Conservation (phyloP, 1,139 yeast genomes). For the Casaregolazyma suthepensis region DNA sequence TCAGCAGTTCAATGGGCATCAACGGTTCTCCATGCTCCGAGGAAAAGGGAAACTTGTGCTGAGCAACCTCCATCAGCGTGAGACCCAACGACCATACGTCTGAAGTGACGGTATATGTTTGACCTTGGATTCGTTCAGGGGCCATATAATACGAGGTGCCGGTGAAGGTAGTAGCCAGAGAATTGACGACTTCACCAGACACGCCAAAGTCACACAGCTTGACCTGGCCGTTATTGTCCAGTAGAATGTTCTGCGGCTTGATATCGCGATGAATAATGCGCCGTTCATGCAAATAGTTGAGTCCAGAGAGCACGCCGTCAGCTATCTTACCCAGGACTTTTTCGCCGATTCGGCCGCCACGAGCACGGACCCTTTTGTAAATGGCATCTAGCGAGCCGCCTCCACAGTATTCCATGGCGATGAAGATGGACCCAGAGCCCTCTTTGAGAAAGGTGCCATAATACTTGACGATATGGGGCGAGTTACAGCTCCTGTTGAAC, state of each 20-base stretch:
- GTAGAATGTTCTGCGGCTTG: constrained; percentile 84
- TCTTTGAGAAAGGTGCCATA: constrained; percentile 86
- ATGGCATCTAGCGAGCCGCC: constrained; percentile 87
- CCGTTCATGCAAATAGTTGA: constrained; percentile 81
- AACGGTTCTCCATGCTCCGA: constrained; percentile 43
- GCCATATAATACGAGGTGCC: constrained; percentile 99
- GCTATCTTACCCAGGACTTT: constrained; percentile 88
- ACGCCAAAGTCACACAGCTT: constrained; percentile 98
- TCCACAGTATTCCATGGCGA: constrained; percentile 97
- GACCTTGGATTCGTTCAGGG: constrained; percentile 93
- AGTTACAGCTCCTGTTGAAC: constrained; percentile 73
- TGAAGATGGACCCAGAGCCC: constrained; percentile 68
- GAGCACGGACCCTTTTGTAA: constrained; percentile 55
- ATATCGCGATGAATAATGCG: constrained; percentile 84
- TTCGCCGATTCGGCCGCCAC: constrained; percentile 86
- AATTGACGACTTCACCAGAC: constrained; percentile 91
- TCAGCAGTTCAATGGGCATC: constrained; percentile 80
- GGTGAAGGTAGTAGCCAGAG: constrained; percentile 90
- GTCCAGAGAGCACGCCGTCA: constrained; percentile 73
- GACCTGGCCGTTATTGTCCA: constrained; percentile 71
- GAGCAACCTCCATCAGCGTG: constrained; percentile 86
- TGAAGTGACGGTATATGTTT: constrained; percentile 87
- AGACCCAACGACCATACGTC: constrained; percentile 96
- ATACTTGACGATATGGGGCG: constrained; percentile 81
- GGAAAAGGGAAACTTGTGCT: constrained; percentile 72